These are phyloP conservation scores for Flaveria ramosissima DNA, from an alignment of 129 eudicot genomes.

Conservation along the genomic window DNA sequence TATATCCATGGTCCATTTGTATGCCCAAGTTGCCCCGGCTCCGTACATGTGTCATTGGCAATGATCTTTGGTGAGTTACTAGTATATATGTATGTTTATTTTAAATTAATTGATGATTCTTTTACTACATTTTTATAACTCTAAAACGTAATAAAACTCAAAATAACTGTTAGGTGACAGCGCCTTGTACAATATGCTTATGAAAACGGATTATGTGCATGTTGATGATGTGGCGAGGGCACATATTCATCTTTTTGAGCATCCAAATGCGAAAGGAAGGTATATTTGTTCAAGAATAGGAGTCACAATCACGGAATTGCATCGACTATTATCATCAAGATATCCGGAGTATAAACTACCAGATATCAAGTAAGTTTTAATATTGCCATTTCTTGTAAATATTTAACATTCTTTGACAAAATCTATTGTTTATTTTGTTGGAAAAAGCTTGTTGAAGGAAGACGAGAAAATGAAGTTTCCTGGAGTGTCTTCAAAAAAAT, in stretches of 20 bases:
- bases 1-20: slow-evolving; percentile 57
- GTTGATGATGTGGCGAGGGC: slow-evolving; percentile 62
- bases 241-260: slow-evolving; percentile 55
- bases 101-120: background rate
- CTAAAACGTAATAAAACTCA: background rate
- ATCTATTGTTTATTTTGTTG: background rate
- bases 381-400: background rate
- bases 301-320: slow-evolving; percentile 37
- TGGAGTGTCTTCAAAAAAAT: slow-evolving; percentile 37
- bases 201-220: slow-evolving; percentile 36
- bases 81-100: background rate
- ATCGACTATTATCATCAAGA: slow-evolving; percentile 37
- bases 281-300: slow-evolving; percentile 52
- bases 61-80: slow-evolving; percentile 46
- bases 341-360: slow-evolving; percentile 51
- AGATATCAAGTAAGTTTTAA: slow-evolving; percentile 37
- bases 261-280: slow-evolving; percentile 51
- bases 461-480: slow-evolving; percentile 6
- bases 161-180: slow-evolving; percentile 34
- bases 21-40: slow-evolving; percentile 32
- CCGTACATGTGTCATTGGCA: slow-evolving; percentile 42
- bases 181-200: background rate
- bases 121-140: background rate
- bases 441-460: slow-evolving; percentile 34
- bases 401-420: background rate